Conservation (phyloP, 2,329 filamentous ascomycete genomes). For the Cytospora piceae region DNA sequence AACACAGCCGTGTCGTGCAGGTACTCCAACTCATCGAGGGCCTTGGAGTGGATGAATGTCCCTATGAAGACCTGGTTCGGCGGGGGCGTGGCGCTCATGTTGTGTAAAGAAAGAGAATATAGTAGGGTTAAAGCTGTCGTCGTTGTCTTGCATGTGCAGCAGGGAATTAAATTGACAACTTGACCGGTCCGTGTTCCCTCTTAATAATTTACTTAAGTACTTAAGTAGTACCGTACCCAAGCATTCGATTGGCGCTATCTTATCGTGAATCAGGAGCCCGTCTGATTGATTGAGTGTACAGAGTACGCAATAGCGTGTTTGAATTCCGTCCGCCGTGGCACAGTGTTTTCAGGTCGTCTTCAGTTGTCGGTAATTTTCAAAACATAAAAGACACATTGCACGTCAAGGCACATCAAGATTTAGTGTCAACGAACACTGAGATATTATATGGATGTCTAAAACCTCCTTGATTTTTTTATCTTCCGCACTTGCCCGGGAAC, state of each 20-base stretch:
- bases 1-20: slow-evolving; percentile 55
- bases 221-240: no score
- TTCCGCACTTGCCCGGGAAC: background rate
- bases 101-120: background rate
- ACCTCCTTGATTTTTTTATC: slow-evolving; percentile 13
- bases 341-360: background rate
- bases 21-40: slow-evolving; percentile 53
- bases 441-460: slow-evolving; percentile 10
- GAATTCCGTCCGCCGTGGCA: background rate
- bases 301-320: background rate
- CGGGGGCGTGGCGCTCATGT: slow-evolving; percentile 14
- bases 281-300: background rate
- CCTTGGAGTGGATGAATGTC: slow-evolving; percentile 58
- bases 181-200: background rate
- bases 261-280: slow-evolving; percentile 13
- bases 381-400: slow-evolving; percentile 8
- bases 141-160: slow-evolving; percentile 9
- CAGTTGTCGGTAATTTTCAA: background rate
- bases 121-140: background rate
- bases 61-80: slow-evolving; percentile 55
- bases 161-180: background rate
- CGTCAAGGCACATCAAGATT: background rate
- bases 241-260: slow-evolving; percentile 25
- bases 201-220: background rate
- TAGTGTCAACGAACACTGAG: no score